Evolutionary conservation across 495 filamentous ascomycete species (phyloP), one percentile per base, ranked within the genome.

Genomic region (Lepraria neglecta): DNA sequence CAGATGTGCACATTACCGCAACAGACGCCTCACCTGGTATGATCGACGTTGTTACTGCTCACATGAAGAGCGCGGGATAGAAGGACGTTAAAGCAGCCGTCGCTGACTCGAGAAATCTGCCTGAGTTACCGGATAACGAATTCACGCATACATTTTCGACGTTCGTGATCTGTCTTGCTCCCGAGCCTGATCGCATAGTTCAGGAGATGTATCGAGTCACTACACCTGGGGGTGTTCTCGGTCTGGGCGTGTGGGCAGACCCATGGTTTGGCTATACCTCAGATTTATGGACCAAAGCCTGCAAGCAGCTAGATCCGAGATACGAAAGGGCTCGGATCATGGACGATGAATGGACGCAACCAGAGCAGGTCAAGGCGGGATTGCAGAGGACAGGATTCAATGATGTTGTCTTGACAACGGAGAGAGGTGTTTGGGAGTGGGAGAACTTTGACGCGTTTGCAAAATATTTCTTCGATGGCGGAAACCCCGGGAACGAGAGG

Each of bases 161-260:
- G 14, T 64, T 64, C 33, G 57, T 64, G 58, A 21, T 61, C 11
- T 64, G 63, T 56, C 45, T 64, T 3, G 58, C 58, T 2, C 58
- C 57, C 1, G 58, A 64, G 11, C 63, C 63, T 17, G 44, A 61
- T 11, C 30, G 31, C 3, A 51, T 64, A 7, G 24, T 45, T 17
- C 21, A 28, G 10, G 63, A 64, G 44, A 64, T 64, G 31, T 56
- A 31, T 1, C 62, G 62, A 12, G 62, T 64, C 9, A 59, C 48
- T 6, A 17, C 9, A 11, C 21, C 28, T 1, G 30, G 48, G 6
- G 62, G 62, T 4, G 30, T 61, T 9, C 57, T 64, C 6, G 62
- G 57, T 2, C 24, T 64, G 0, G 57, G 42, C 11, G 51, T 55
- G 2, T 64, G 62, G 58, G 62, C 38, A 6, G 50, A 60, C 6